phyloP scores from a whole-genome alignment of 2,329 filamentous ascomycete genomes.

The Talaromyces sp. region DNA sequence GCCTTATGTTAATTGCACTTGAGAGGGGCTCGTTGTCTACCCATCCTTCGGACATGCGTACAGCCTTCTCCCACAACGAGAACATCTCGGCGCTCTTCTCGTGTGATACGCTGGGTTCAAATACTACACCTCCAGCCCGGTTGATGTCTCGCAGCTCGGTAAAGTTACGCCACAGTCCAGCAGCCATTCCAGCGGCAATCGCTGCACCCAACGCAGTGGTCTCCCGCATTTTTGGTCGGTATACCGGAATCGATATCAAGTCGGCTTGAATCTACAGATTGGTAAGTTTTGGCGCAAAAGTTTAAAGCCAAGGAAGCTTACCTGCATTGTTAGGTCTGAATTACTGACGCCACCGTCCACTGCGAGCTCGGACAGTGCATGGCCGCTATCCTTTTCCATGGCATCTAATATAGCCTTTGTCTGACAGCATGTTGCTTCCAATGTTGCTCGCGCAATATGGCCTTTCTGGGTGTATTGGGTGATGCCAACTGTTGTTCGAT shows the following conservation, averaged over 20 bases:
- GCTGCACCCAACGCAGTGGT: slow-evolving; percentile 81
- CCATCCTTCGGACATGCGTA: slow-evolving; percentile 72
- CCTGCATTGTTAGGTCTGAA: slow-evolving; percentile 82
- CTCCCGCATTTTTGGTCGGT: slow-evolving; percentile 79
- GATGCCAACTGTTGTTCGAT: slow-evolving; percentile 58
- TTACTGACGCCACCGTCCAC: slow-evolving; percentile 89
- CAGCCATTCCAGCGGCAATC: slow-evolving; percentile 78
- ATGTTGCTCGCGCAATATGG: slow-evolving; percentile 81
- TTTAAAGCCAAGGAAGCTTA: slow-evolving; percentile 23
- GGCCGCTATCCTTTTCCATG: slow-evolving; percentile 81
- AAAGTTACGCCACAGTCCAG: slow-evolving; percentile 71
- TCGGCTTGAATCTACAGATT: slow-evolving; percentile 67
- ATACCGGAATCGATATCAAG: slow-evolving; percentile 73
- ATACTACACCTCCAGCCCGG: slow-evolving; percentile 63
- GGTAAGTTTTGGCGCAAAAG: slow-evolving; percentile 3
- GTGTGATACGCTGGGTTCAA: slow-evolving; percentile 57
- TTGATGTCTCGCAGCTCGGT: slow-evolving; percentile 71
- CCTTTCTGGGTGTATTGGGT: slow-evolving; percentile 80
- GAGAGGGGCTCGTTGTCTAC: slow-evolving; percentile 10
- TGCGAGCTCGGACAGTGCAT: slow-evolving; percentile 70
- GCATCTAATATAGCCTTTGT: slow-evolving; percentile 89
- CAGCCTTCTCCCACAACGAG: slow-evolving; percentile 66
- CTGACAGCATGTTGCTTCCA: slow-evolving; percentile 89
- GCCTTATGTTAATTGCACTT: slow-evolving; percentile 11
- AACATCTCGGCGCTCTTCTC: slow-evolving; percentile 58